These are phyloP conservation scores for Fragaria ananassa DNA, from an alignment of 306 rosid species.

Conservation along the genomic window DNA sequence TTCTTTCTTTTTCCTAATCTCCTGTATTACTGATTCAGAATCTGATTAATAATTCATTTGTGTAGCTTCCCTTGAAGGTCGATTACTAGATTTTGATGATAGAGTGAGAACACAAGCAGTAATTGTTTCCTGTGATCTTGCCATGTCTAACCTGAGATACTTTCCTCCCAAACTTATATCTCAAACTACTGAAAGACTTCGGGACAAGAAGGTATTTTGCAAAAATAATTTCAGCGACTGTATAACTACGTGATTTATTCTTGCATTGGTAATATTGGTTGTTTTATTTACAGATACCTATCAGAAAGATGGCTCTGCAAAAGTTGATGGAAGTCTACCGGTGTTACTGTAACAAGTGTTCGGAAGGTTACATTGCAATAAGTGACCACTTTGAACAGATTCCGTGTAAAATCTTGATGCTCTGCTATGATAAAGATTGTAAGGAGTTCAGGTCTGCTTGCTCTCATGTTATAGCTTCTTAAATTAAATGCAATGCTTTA, in stretches of 20 bases:
- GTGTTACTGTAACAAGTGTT: conserved; percentile 73
- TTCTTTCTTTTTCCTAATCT: neutral
- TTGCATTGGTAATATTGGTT: conserved; percentile 13
- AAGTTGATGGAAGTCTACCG: conserved; percentile 71
- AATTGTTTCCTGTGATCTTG: conserved; percentile 82
- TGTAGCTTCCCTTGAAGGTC: conserved; percentile 75
- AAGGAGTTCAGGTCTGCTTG: conserved; percentile 76
- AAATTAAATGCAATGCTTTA: conserved; percentile 16
- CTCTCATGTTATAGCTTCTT: conserved; percentile 24
- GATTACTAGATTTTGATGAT: conserved; percentile 74
- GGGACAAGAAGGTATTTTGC: conserved; percentile 79
- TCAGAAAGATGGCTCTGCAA: conserved; percentile 71
- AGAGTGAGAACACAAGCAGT: conserved; percentile 85
- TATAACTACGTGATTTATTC: neutral
- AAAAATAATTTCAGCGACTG: conserved; percentile 17
- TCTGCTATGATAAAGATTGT: conserved; percentile 85
- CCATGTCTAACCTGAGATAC: conserved; percentile 49
- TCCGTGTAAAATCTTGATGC: conserved; percentile 84
- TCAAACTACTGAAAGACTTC: conserved; percentile 68
- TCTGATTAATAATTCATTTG: conserved; percentile 22
- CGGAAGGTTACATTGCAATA: conserved; percentile 50
- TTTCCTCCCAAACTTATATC: conserved; percentile 57
- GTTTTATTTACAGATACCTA: conserved; percentile 51
- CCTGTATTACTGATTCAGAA: conserved; percentile 23
- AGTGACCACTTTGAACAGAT: conserved; percentile 67